These are phyloP conservation scores for Scheffersomyces cryptocercus DNA, from an alignment of 1,139 yeast species.

Conservation along the genomic window DNA sequence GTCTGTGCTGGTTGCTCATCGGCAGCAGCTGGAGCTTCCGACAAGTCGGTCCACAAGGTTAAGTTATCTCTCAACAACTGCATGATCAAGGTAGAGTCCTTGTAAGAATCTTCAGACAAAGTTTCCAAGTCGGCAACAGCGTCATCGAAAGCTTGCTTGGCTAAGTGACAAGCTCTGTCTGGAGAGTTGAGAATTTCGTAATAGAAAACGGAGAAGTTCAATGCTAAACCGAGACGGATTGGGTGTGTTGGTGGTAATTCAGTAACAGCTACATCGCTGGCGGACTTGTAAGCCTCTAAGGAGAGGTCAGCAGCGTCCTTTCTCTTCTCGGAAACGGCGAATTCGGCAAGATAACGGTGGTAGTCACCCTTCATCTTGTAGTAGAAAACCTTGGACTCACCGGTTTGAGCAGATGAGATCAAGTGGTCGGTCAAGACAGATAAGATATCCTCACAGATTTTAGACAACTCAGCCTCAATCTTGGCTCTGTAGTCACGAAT, in stretches of 20 bases:
- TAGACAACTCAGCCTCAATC: slow-evolving; percentile 90
- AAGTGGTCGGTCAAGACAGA: slow-evolving; percentile 85
- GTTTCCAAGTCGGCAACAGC: slow-evolving; percentile 99
- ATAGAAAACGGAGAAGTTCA: slow-evolving; percentile 96
- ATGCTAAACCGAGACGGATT: slow-evolving; percentile 95
- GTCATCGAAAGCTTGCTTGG: slow-evolving; percentile 98
- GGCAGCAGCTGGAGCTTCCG: slow-evolving; percentile 74
- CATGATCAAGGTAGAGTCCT: slow-evolving; percentile 97
- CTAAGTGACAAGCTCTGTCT: slow-evolving; percentile 97
- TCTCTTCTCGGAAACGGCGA: slow-evolving; percentile 87
- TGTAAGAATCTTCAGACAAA: slow-evolving; percentile 95
- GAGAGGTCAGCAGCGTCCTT: slow-evolving; percentile 92
- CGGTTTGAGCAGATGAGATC: slow-evolving; percentile 92
- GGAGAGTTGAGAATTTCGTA: slow-evolving; percentile 98
- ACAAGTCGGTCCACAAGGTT: slow-evolving; percentile 98
- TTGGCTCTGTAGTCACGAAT: slow-evolving; percentile 94
- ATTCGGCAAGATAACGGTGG: slow-evolving; percentile 98
- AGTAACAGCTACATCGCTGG: slow-evolving; percentile 94
- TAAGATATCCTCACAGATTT: slow-evolving; percentile 92
- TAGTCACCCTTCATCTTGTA: slow-evolving; percentile 99
- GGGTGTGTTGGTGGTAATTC: slow-evolving; percentile 99
- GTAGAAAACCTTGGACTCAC: slow-evolving; percentile 97
- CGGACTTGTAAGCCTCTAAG: slow-evolving; percentile 91
- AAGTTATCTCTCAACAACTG: slow-evolving; percentile 97
- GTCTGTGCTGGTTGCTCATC: slow-evolving; percentile 35